These are phyloP conservation scores for Phytophthora vignae DNA, from an alignment of 352 stramenopile species.

Conservation along the genomic window DNA sequence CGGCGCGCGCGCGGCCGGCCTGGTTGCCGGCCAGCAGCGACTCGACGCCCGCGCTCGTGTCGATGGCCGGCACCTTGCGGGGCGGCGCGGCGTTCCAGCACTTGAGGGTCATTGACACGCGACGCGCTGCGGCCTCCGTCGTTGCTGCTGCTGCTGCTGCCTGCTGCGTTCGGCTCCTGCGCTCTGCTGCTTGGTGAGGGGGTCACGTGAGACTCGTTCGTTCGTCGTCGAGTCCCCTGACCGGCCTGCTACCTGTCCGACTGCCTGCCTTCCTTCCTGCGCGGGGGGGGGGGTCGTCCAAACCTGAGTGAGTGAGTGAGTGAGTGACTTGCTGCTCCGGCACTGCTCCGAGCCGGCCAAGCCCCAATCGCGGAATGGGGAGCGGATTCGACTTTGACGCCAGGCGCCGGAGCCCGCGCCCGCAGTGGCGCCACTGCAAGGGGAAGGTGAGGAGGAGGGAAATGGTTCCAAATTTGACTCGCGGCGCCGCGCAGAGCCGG, in stretches of 20 bases:
- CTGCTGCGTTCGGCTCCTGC: conserved; percentile 5
- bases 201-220: not conserved
- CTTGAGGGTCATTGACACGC: conserved; percentile 65
- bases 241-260: not conserved
- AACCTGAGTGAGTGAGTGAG: conserved; percentile 7
- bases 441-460: conserved; percentile 40
- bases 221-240: not conserved
- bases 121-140: conserved; percentile 15
- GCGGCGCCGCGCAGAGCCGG: not conserved
- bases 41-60: conserved; percentile 37
- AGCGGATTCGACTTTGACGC: conserved; percentile 43
- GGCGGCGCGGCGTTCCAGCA: conserved; percentile 55
- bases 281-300: not conserved
- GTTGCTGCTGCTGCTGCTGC: conserved; percentile 17
- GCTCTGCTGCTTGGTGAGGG: conserved; percentile 11
- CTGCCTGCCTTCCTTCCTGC: not conserved
- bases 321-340: conserved; percentile 6
- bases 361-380: conserved; percentile 47
- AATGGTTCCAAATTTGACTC: conserved; percentile 21
- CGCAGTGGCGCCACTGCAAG: conserved; percentile 45
- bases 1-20: conserved; percentile 20
- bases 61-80: conserved; percentile 34
- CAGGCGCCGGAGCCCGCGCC: conserved; percentile 4
- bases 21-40: conserved; percentile 37
- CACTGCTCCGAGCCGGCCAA: conserved; percentile 20